Percentiles rank a stretch among this genome's conserved stretches.
These are phyloP conservation scores for Coniochaeta sp. DNA, from an alignment of 2,329 filamentous ascomycete genomes.

Conservation along the genomic window DNA sequence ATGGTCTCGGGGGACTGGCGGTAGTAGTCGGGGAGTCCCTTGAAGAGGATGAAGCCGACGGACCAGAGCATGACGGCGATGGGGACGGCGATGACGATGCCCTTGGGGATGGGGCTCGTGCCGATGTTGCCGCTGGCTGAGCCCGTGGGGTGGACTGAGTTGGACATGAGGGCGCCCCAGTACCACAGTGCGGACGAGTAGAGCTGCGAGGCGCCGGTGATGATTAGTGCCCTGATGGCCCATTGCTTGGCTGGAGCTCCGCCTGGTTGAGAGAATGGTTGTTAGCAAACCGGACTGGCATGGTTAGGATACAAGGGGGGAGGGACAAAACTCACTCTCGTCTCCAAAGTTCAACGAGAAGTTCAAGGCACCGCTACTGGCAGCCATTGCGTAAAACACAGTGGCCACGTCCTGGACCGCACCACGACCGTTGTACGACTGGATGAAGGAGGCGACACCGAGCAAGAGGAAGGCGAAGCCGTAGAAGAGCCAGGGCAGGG, in stretches of 20 bases:
- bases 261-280: conserved; percentile 21
- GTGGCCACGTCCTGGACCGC: conserved; percentile 53
- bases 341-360: conserved; percentile 63
- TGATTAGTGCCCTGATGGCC: conserved; percentile 60
- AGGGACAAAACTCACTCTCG: conserved; percentile 28
- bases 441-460: conserved; percentile 50
- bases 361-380: conserved; percentile 56
- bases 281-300: not conserved
- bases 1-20: conserved; percentile 56
- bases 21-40: conserved; percentile 60
- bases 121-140: conserved; percentile 26
- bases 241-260: conserved; percentile 56
- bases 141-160: conserved; percentile 30
- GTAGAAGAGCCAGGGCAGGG: conserved; percentile 56
- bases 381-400: conserved; percentile 54
- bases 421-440: conserved; percentile 28
- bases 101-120: conserved; percentile 22
- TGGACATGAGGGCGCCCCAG: conserved; percentile 53
- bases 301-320: not conserved
- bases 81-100: conserved; percentile 45
- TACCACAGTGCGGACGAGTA: conserved; percentile 61
- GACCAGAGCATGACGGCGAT: conserved; percentile 50
- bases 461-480: conserved; percentile 56
- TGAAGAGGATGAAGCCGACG: conserved; percentile 46
- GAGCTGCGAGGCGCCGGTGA: conserved; percentile 60